These are phyloP conservation scores for Candida nemodendra DNA, from an alignment of 805 yeast species.

Conservation along the genomic window DNA sequence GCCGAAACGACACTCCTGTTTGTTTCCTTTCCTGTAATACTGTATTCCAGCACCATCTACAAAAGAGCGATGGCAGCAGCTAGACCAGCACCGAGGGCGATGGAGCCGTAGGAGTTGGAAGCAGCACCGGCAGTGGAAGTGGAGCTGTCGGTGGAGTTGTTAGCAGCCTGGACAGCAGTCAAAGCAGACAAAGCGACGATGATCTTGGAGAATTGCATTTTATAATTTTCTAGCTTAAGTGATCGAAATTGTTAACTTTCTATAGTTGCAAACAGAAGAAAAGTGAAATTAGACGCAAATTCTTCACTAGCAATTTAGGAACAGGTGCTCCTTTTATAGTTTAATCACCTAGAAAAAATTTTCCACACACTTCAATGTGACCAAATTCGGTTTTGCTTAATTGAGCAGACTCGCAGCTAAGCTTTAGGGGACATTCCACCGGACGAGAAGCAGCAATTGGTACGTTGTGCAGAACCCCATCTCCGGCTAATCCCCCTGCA, in stretches of 20 bases:
- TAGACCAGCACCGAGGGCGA: constrained; percentile 78
- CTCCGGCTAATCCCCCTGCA: too few species aligned
- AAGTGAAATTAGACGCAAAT: too few species aligned
- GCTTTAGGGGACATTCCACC: too few species aligned
- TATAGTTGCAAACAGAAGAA: constrained; percentile 3
- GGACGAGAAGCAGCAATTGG: too few species aligned
- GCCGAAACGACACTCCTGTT: neutral
- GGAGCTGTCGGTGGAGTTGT: constrained; percentile 41
- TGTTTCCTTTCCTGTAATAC: neutral
- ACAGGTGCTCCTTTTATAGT: too few species aligned
- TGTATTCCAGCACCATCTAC: too few species aligned
- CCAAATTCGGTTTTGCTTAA: too few species aligned
- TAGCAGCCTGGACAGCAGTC: constrained; percentile 66
- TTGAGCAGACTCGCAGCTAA: too few species aligned
- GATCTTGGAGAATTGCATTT: constrained; percentile 73
- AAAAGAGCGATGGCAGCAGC: constrained; percentile 70
- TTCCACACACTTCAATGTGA: too few species aligned
- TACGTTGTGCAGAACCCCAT: too few species aligned
- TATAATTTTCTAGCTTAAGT: constrained; percentile 12
- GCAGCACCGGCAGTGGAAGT: constrained; percentile 42
- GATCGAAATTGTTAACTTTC: constrained; percentile 8
- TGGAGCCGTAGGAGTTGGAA: constrained; percentile 54
- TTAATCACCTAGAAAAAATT: too few species aligned
- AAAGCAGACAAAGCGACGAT: constrained; percentile 68
- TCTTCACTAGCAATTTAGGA: too few species aligned